Conservation (phyloP, 371 early-diverging fungal species). For the Syncephalis plumigaleata region DNA sequence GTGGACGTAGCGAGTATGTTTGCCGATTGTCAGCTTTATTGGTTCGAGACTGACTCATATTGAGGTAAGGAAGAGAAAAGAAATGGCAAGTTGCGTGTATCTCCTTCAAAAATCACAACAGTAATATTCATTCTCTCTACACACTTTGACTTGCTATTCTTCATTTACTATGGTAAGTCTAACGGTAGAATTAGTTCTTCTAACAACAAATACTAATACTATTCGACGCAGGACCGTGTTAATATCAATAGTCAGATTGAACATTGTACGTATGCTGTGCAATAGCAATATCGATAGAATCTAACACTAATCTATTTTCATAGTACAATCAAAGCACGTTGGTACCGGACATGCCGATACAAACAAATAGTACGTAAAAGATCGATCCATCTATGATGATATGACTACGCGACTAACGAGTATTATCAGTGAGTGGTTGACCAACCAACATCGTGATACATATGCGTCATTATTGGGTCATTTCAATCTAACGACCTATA, state of each 20-base stretch:
- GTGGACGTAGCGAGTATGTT: too few relatives aligned
- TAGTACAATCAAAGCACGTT: constrained; percentile 73
- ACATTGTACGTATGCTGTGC: constrained; percentile 35
- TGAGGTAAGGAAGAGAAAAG: too few relatives aligned
- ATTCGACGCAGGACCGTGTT: constrained; percentile 33
- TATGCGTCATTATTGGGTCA: constrained; percentile 68
- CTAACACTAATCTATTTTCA: neutral
- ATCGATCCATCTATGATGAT: neutral
- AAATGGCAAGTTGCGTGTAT: too few relatives aligned
- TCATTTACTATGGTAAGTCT: too few relatives aligned
- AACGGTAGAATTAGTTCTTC: too few relatives aligned
- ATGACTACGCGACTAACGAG: neutral
- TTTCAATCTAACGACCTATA: constrained; percentile 46
- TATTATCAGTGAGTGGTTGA: constrained; percentile 57
- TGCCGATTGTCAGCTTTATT: too few relatives aligned
- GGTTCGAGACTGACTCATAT: too few relatives aligned
- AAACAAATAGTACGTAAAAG: constrained; percentile 51
- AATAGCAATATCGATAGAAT: neutral
- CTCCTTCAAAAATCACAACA: too few relatives aligned
- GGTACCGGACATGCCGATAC: constrained; percentile 92
- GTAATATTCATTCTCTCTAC: too few relatives aligned
- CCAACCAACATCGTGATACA: constrained; percentile 71
- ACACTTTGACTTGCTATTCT: too few relatives aligned
- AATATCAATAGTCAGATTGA: constrained; percentile 70
- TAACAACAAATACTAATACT: too few relatives aligned